Evolutionary conservation across 2,329 filamentous ascomycete species (phyloP).

Genomic region (Myriosclerotinia curreyana): DNA sequence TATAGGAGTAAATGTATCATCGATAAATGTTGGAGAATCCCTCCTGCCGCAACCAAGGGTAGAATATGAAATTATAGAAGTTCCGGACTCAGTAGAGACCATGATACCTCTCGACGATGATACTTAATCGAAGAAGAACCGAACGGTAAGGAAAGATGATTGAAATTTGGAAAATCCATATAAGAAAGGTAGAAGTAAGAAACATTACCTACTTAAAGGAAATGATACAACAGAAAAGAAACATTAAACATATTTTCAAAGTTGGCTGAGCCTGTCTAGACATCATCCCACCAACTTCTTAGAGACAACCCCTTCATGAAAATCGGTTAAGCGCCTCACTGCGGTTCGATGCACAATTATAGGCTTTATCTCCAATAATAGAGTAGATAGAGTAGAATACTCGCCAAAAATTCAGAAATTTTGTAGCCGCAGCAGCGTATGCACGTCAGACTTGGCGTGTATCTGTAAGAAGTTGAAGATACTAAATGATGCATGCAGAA

Average conservation of each 20-base stretch:
- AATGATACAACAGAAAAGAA: not conserved
- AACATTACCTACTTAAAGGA: not conserved
- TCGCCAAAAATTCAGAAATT: not conserved
- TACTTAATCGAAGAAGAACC: not conserved
- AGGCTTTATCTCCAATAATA: slow-evolving; percentile 14
- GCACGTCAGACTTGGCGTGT: slow-evolving; percentile 13
- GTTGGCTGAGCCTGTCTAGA: slow-evolving; percentile 13
- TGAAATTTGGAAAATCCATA: not conserved
- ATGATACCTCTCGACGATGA: slow-evolving; percentile 5
- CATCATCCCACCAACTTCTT: slow-evolving; percentile 6
- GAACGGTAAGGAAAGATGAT: not conserved
- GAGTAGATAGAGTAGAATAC: slow-evolving; percentile 8
- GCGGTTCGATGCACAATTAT: slow-evolving; percentile 5
- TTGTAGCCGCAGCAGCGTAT: slow-evolving; percentile 11
- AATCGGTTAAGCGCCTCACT: slow-evolving; percentile 16
- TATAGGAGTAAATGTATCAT: slow-evolving; percentile 11
- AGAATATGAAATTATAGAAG: slow-evolving; percentile 12
- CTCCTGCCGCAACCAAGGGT: slow-evolving; percentile 8
- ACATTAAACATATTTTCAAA: not conserved
- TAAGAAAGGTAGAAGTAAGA: not conserved
- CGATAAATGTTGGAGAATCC: slow-evolving; percentile 13
- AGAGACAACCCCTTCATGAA: slow-evolving; percentile 8
- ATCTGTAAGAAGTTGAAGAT: not conserved
- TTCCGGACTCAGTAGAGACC: slow-evolving; percentile 8
- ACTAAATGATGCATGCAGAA: slow-evolving; percentile 9